Evolutionary conservation across 2,329 filamentous ascomycete species (phyloP).

Genomic region (Phaeophleospora eucalypticola): DNA sequence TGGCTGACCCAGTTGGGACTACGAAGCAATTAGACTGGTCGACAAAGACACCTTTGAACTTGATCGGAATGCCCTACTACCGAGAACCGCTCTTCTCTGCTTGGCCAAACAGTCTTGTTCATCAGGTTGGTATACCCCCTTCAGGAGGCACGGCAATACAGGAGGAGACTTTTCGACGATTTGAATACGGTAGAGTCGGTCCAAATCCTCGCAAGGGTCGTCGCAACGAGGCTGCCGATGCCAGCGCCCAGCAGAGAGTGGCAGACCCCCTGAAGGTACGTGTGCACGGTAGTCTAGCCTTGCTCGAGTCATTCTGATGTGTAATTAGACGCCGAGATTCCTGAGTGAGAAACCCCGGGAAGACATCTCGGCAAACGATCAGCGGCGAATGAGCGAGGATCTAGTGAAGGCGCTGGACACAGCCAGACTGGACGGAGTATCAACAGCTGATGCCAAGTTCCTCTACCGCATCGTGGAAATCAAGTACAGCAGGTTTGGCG

Average conservation of each 20-base stretch:
- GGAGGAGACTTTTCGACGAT: constrained; percentile 62
- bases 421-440: constrained; percentile 64
- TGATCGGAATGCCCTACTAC: constrained; percentile 89
- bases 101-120: constrained; percentile 80
- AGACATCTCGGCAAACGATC: constrained; percentile 40
- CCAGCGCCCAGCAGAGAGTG: constrained; percentile 50
- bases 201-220: constrained; percentile 58
- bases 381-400: constrained; percentile 50
- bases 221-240: constrained; percentile 68
- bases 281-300: neutral
- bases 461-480: constrained; percentile 95
- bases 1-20: constrained; percentile 62
- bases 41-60: constrained; percentile 72
- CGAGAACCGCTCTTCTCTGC: constrained; percentile 80
- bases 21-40: constrained; percentile 42
- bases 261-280: constrained; percentile 58
- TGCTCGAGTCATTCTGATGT: neutral
- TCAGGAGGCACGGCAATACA: constrained; percentile 63
- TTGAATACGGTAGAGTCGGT: constrained; percentile 59
- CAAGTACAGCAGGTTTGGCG: constrained; percentile 97
- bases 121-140: constrained; percentile 80
- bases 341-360: constrained; percentile 78
- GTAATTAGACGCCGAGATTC: constrained; percentile 66
- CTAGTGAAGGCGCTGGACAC: constrained; percentile 63
- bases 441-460: constrained; percentile 75